These are phyloP conservation scores for Populus tremula DNA, from an alignment of 345 rosid genomes.

Conservation along the genomic window DNA sequence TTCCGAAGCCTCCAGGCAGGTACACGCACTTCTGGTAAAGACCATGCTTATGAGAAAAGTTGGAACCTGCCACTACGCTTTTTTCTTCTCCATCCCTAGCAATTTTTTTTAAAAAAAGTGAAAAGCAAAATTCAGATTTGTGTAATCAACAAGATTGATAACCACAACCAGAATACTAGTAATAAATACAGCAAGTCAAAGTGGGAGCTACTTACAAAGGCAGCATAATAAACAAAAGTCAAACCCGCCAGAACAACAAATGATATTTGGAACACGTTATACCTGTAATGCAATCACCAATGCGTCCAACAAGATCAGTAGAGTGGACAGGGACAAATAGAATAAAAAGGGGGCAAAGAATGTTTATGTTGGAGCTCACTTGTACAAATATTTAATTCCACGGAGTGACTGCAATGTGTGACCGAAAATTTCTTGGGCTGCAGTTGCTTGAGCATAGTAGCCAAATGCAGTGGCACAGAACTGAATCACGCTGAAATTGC, in stretches of 20 bases:
- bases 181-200: background rate
- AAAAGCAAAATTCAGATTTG: background rate
- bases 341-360: background rate
- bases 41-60: conserved; percentile 52
- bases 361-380: conserved; percentile 46
- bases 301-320: conserved; percentile 6
- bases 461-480: conserved; percentile 95
- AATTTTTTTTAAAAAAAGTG: conserved; percentile 3
- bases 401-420: conserved; percentile 97
- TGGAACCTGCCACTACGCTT: conserved; percentile 77
- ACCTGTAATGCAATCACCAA: conserved; percentile 49
- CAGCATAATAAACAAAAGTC: conserved; percentile 75
- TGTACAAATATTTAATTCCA: conserved; percentile 89
- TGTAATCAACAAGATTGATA: background rate
- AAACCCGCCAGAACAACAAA: conserved; percentile 77
- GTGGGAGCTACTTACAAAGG: conserved; percentile 60
- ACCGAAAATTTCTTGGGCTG: conserved; percentile 97
- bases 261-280: conserved; percentile 85
- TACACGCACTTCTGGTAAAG: conserved; percentile 19
- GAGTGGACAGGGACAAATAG: conserved; percentile 1
- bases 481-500: conserved; percentile 80
- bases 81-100: conserved; percentile 90
- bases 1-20: conserved; percentile 2
- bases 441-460: conserved; percentile 97
- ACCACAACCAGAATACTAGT: background rate